Percentiles rank a stretch among this genome's conserved stretches.
Evolutionary conservation across 2,329 filamentous ascomycete genomes (phyloP).

Genomic region (Beauveria pseudobassiana): DNA sequence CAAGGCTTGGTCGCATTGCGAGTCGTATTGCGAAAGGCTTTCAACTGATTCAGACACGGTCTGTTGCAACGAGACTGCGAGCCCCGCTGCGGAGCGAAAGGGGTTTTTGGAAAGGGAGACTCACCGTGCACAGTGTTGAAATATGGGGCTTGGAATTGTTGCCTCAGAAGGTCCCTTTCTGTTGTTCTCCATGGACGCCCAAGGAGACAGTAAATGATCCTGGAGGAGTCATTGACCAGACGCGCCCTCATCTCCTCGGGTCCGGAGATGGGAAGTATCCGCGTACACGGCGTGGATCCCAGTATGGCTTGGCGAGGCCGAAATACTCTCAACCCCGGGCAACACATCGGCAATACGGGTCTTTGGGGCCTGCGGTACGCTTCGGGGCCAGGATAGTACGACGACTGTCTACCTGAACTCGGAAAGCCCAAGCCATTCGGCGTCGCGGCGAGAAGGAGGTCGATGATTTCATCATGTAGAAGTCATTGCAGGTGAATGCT

Average conservation of each 20-base stretch:
- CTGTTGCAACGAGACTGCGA: not conserved
- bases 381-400: not conserved
- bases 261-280: slow-evolving; percentile 54
- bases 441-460: not conserved
- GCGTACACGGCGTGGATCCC: slow-evolving; percentile 51
- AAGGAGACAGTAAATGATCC: not conserved
- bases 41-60: not conserved
- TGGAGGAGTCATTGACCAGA: not conserved
- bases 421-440: not conserved
- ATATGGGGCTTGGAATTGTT: not conserved
- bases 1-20: not conserved
- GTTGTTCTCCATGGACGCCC: not conserved
- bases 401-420: not conserved
- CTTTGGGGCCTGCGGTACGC: not conserved
- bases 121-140: not conserved
- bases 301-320: slow-evolving; percentile 57
- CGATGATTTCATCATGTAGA: not conserved
- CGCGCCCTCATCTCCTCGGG: slow-evolving; percentile 48
- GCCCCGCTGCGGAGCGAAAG: not conserved
- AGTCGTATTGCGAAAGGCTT: not conserved
- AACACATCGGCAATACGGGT: slow-evolving; percentile 10
- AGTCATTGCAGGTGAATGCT: not conserved
- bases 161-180: not conserved
- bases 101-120: not conserved
- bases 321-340: slow-evolving; percentile 51